These are phyloP conservation scores for Talaromyces sp. DNA, from an alignment of 2,329 filamentous ascomycete species.

Conservation along the genomic window DNA sequence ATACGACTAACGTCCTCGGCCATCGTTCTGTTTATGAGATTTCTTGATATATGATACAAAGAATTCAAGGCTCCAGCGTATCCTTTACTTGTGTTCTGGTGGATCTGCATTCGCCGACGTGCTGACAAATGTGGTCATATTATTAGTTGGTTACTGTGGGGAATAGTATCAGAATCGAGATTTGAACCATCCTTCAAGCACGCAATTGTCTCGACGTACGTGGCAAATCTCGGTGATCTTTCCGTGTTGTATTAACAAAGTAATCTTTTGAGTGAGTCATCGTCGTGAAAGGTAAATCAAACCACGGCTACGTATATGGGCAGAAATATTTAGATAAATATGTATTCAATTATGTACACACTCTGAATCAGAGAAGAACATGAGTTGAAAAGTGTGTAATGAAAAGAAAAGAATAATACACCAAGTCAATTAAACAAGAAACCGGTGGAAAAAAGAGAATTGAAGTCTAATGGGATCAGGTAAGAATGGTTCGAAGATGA, in stretches of 20 bases:
- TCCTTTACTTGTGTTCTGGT: background rate
- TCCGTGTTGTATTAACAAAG: background rate
- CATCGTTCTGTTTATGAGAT: too few species aligned
- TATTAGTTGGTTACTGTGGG: background rate
- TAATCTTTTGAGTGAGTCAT: background rate
- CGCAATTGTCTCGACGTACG: background rate
- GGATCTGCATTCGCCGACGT: background rate
- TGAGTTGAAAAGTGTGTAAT: background rate
- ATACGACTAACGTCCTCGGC: background rate
- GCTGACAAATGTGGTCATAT: background rate
- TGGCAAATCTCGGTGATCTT: background rate
- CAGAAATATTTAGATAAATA: background rate
- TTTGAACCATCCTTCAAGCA: background rate
- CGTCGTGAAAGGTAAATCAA: background rate
- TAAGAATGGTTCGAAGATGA: slow-evolving; percentile 1
- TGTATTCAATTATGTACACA: slow-evolving; percentile 4
- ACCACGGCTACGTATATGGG: background rate
- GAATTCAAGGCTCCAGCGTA: background rate
- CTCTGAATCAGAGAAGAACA: background rate
- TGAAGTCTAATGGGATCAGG: slow-evolving; percentile 6
- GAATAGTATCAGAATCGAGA: background rate
- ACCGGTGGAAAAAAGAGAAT: background rate
- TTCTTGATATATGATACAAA: too few species aligned
- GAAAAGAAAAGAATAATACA: background rate
- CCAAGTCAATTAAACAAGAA: background rate